Evolutionary conservation across 208 protist genomes (phyloP).

Genomic region (Trypanosoma vivax): DNA sequence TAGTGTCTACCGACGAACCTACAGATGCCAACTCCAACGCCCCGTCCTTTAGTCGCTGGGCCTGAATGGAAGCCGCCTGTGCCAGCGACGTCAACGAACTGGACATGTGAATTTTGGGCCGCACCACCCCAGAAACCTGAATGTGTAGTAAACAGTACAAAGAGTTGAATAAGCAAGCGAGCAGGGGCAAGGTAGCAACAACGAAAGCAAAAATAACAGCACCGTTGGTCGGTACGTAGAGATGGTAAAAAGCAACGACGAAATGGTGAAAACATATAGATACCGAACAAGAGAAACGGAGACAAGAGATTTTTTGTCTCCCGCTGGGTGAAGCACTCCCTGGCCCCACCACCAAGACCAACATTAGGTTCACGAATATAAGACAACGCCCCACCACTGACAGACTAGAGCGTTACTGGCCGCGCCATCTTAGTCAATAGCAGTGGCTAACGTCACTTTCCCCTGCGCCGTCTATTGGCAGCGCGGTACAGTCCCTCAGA

Average conservation of each 20-base stretch:
- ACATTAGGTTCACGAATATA: no score
- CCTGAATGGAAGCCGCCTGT: conserved; percentile 27
- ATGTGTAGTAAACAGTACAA: no score
- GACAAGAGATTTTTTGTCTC: conserved; percentile 10
- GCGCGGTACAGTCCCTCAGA: no score
- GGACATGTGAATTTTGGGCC: conserved; percentile 25
- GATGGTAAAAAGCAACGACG: not conserved
- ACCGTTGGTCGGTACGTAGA: no score
- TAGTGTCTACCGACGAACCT: conserved; percentile 30
- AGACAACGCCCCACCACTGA: no score
- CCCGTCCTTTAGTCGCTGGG: conserved; percentile 32
- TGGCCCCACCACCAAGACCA: not conserved
- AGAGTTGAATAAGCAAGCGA: no score
- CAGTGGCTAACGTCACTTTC: no score
- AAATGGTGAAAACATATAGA: not conserved
- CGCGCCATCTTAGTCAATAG: no score
- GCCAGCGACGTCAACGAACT: conserved; percentile 24
- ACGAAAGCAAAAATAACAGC: conserved; percentile 5
- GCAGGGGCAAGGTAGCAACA: no score
- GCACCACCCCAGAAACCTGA: no score
- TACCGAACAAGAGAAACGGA: not conserved
- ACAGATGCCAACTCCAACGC: conserved; percentile 29
- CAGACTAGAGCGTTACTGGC: no score
- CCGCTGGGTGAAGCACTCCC: not conserved
- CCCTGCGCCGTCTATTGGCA: no score